Base-by-base conservation (phyloP, 768 basidiomycete genomes). In the Lentinus brumalis region DNA sequence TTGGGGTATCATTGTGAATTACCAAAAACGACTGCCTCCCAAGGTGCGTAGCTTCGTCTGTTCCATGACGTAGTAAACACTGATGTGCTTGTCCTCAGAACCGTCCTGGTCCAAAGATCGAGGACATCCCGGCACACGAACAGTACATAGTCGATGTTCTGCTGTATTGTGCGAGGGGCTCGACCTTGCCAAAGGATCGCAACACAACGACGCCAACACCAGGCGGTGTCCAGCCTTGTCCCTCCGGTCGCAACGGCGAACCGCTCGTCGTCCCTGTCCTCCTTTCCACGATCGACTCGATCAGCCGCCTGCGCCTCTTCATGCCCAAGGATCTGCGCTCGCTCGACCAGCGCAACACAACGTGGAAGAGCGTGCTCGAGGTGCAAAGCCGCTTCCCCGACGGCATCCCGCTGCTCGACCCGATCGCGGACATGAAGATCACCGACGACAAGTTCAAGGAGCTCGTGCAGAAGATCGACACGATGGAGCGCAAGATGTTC, bases 1-100 rank as follows among this genome's bases (percentile, higher is more conserved):
- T 10, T 98, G 97, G 97, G 96, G 96, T 41, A 85, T 94, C 45
- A 85, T 98, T 53, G 83, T 98, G 70, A 96, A 94, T 71, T 98
- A 87, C 69, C 88, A 92, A 71, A 97, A 97, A 74, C 86, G 95
- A 0, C 66, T 87, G 21, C 85, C 87, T n/a, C 83, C 90, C 15
- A 96, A 94, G 79, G 93, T 88, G 62, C 26, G 77, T 14, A 15
- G 12, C 5, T 9, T 29, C 26, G 18, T 9, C 18, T 9, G 44
- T 16, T 26, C 7, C 14, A 14, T 8, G 7, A 8, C 14, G 5
- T 14, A 18, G 21, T 31, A 32, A 39, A 62, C 18, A 63, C 26
- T 11, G 46, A 6, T 3, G 29, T 49, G 10, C 18, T 11, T 47
- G 1, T 7, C 52, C 66, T 3, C 49, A 92, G 89, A 86, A 84